Conservation (phyloP, 2,329 filamentous ascomycete species). For the Catunica adiposa region DNA sequence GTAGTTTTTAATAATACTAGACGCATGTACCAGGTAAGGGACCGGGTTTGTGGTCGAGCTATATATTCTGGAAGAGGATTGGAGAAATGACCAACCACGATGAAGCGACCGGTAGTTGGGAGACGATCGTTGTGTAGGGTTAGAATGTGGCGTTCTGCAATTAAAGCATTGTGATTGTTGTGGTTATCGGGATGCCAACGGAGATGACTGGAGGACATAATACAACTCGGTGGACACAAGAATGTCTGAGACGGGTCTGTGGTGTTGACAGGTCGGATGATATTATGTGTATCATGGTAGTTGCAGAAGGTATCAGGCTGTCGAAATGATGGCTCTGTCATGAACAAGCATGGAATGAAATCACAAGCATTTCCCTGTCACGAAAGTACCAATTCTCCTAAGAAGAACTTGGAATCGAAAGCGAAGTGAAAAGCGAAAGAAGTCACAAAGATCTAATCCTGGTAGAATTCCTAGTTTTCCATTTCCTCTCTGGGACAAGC, state of each 20-base stretch:
- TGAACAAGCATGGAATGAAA: neutral
- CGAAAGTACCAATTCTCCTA: neutral
- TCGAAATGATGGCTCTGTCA: neutral
- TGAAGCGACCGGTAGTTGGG: neutral
- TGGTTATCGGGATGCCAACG: neutral
- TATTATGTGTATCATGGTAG: no score
- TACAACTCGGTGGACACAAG: neutral
- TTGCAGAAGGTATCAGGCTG: no score
- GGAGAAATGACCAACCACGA: neutral
- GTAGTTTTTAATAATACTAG: neutral
- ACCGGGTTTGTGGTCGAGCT: neutral
- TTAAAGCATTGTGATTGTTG: neutral
- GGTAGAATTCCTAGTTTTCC: slow-evolving; percentile 7
- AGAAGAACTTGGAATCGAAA: neutral
- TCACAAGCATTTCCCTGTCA: no score
- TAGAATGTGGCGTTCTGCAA: neutral
- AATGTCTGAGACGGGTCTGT: neutral
- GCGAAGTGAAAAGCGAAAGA: neutral
- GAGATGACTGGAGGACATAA: neutral
- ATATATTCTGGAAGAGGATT: neutral
- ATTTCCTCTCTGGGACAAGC: slow-evolving; percentile 9
- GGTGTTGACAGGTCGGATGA: neutral
- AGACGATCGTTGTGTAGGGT: no score
- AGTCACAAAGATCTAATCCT: neutral
- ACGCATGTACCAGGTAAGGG: neutral